Percentiles rank a stretch among this genome's conserved stretches.
These are phyloP conservation scores for Alliaria petiolata DNA, from an alignment of 345 rosid genomes.

Conservation along the genomic window DNA sequence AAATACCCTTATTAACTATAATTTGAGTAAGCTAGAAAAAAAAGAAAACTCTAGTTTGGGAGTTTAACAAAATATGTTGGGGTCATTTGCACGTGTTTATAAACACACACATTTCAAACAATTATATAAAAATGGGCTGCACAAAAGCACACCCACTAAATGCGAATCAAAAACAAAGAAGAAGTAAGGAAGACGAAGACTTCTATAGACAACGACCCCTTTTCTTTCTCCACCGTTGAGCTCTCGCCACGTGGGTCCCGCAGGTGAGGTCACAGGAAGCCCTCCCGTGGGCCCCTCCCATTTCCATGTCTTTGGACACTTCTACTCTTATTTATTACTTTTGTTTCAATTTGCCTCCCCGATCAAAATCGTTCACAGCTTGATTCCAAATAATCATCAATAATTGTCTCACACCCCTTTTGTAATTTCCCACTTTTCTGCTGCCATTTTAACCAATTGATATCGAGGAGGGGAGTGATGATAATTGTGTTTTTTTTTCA, in stretches of 20 bases:
- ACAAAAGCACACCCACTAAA: conserved; percentile 11
- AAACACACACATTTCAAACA: neutral
- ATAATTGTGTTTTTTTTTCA: conserved; percentile 1
- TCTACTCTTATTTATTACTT: neutral
- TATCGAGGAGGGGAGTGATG: neutral
- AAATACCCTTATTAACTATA: no score
- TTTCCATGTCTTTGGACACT: conserved; percentile 1
- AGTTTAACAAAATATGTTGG: neutral
- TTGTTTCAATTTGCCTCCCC: neutral
- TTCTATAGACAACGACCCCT: conserved; percentile 5
- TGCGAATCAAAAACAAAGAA: conserved; percentile 25
- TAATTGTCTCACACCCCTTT: neutral
- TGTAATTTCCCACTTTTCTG: conserved; percentile 7
- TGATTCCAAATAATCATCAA: conserved; percentile 6
- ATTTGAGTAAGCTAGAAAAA: no score
- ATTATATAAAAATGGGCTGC: neutral
- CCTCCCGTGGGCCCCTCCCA: neutral
- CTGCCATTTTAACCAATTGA: conserved; percentile 17
- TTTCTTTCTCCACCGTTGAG: conserved; percentile 33
- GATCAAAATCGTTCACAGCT: conserved; percentile 2
- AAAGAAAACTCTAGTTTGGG: neutral
- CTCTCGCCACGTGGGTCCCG: conserved; percentile 1
- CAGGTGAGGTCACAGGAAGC: conserved; percentile 8
- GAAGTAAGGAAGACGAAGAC: conserved; percentile 12
- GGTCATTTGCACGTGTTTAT: neutral